Base-by-base conservation (phyloP, 805 yeast genomes). In the Nakazawaea siamensis region DNA sequence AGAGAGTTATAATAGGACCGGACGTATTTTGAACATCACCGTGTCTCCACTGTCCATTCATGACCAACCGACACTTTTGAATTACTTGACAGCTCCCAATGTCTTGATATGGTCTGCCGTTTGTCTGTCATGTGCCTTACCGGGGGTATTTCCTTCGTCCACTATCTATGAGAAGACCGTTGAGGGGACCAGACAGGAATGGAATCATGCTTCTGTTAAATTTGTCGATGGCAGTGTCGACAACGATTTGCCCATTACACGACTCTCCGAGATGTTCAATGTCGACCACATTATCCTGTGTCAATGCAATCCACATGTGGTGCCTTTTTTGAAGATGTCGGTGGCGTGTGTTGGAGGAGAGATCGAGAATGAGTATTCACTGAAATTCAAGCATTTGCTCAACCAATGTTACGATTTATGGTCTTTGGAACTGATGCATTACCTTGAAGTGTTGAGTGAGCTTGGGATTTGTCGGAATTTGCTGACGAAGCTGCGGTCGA, bases 211-310 rank as follows among this genome's bases (percentile, higher is more conserved):
- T 18, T 68, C 79, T 14, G 73, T 80, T 24, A 80, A 82, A 47
- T 92, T 82, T 57, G 88, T 92, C 20, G 99, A 92, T 56, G 99
- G 99, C 0, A 86, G 96, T 0, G 95, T 92, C 6, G 94, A 90
- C 50, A 84, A 85, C 43, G 99, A 92, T 55, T 60, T 92, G 34
- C 99, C 99, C 3, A 80, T 87, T 18, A 70, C 94, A 2, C 70
- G 97, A 45, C 64, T 92, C 16, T 80, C 94, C 15, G 98, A 92
- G 52, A 87, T 92, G 95, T 92, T 92, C 55, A 90, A 92, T 50
- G 96, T 92, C 20, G 95, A 92, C 53, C 96, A 92, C 55, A 88
- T 92, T 42, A 87, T 92, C 46, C 98, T 97, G 0, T 90, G 95
- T 30, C 99, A 92, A 54, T 98, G 92, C 1, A 92, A 92, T 51